Evolutionary conservation across 768 basidiomycete species (phyloP).

Genomic region (Boletus eberwhitei): DNA sequence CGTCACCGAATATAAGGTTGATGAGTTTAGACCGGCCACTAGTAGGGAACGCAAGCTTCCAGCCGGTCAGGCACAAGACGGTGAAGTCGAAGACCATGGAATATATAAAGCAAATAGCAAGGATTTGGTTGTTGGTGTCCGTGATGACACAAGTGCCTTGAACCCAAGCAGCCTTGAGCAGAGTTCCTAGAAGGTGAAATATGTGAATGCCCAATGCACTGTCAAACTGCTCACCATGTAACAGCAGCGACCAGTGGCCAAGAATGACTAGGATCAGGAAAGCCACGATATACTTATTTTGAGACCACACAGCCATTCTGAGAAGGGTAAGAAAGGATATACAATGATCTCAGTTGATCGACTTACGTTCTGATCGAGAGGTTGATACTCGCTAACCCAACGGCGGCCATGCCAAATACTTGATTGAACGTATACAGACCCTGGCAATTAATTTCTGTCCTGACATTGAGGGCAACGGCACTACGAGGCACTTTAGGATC

Average conservation of each 20-base stretch:
- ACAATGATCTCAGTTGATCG: background rate
- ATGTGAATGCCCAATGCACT: background rate
- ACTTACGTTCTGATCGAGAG: conserved; percentile 65
- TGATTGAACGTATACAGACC: conserved; percentile 66
- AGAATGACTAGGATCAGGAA: conserved; percentile 56
- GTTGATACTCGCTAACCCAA: conserved; percentile 70
- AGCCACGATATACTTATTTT: conserved; percentile 48
- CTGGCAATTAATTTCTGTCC: conserved; percentile 60
- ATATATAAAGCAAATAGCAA: conserved; percentile 69
- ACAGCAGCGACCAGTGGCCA: conserved; percentile 68
- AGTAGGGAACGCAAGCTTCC: conserved; percentile 50
- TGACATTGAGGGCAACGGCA: conserved; percentile 57
- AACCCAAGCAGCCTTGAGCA: conserved; percentile 58
- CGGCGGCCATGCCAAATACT: conserved; percentile 61
- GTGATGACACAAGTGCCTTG: conserved; percentile 54
- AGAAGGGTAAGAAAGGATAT: background rate
- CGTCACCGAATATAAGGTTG: conserved; percentile 66
- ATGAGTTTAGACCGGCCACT: conserved; percentile 55
- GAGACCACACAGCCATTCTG: conserved; percentile 72
- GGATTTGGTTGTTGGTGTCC: conserved; percentile 53
- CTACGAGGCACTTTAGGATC: conserved; percentile 30
- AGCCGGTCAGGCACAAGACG: conserved; percentile 58
- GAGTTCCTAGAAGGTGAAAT: conserved; percentile 39
- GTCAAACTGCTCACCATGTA: conserved; percentile 47
- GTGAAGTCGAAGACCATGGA: conserved; percentile 69